Conservation (phyloP, 495 filamentous ascomycete species). For the Neurospora sublineolata region DNA sequence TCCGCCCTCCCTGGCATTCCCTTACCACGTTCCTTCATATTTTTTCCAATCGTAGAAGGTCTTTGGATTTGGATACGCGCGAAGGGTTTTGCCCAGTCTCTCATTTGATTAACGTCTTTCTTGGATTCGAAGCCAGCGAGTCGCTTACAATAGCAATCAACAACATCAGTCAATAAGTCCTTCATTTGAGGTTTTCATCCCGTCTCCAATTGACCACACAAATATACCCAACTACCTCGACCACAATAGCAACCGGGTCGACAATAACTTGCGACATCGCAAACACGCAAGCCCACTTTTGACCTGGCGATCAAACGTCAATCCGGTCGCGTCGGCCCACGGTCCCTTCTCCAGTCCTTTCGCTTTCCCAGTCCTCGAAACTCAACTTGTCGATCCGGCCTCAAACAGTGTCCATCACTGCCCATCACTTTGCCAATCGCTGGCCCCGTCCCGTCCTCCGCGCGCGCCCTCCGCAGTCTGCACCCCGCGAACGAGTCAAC, state of each 20-base stretch:
- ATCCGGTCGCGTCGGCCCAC: not conserved
- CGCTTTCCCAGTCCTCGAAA: not conserved
- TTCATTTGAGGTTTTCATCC: not conserved
- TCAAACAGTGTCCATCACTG: not conserved
- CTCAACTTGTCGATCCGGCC: not conserved
- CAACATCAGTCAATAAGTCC: not conserved
- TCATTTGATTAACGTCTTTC: not conserved
- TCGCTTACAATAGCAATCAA: not conserved
- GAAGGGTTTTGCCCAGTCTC: not conserved
- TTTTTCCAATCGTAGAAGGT: not conserved
- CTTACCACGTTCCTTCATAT: not conserved
- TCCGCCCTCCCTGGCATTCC: not conserved
- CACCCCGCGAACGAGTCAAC: not conserved
- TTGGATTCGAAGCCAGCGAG: not conserved
- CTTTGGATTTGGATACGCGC: not conserved
- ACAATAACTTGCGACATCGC: not conserved
- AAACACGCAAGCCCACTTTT: not conserved
- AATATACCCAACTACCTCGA: not conserved
- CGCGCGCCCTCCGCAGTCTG: not conserved
- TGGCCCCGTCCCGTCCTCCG: not conserved
- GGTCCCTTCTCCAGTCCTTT: not conserved
- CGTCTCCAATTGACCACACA: not conserved
- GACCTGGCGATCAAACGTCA: not conserved
- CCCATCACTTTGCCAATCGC: not conserved
- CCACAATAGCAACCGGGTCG: not conserved